Evolutionary conservation across 331 rosid species (phyloP).

Genomic region (Phaseolus coccineus): DNA sequence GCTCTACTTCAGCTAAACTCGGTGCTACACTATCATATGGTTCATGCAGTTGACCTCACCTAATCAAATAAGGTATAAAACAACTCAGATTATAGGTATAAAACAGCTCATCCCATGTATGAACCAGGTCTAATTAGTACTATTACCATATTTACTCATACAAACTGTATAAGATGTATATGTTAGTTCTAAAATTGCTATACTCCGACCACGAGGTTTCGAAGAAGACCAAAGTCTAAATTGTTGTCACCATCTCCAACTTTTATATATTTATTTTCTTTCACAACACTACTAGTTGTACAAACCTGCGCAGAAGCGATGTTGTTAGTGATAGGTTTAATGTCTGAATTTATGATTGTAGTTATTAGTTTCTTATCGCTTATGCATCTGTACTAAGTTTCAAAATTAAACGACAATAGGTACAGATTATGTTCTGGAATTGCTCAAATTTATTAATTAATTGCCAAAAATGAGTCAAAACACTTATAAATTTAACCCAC

Average conservation of each 20-base stretch:
- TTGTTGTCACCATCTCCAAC: constrained; percentile 3
- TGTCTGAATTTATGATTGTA: not conserved
- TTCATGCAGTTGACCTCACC: not conserved
- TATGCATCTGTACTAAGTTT: not conserved
- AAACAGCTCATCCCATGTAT: not conserved
- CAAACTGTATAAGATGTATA: constrained; percentile 1
- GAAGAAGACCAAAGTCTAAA: constrained; percentile 32
- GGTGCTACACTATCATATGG: not conserved
- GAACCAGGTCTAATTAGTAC: not conserved
- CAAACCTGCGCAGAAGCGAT: not conserved
- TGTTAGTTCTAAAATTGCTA: constrained; percentile 25
- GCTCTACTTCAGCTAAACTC: too few relatives aligned
- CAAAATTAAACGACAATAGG: too few relatives aligned
- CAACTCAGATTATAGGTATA: not conserved
- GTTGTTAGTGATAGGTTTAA: not conserved
- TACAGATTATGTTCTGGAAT: too few relatives aligned
- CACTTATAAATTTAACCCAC: too few relatives aligned
- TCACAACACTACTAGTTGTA: not conserved
- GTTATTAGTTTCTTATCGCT: not conserved
- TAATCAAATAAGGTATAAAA: not conserved
- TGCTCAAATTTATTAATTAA: too few relatives aligned
- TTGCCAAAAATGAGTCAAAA: too few relatives aligned
- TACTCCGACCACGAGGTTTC: not conserved
- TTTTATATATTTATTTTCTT: not conserved
- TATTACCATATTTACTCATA: constrained; percentile 9